A percentile compares a stretch with the other conserved stretches of the same genome.
Conservation (phyloP, 2,329 filamentous ascomycete species). For the Fusarium concolor region DNA sequence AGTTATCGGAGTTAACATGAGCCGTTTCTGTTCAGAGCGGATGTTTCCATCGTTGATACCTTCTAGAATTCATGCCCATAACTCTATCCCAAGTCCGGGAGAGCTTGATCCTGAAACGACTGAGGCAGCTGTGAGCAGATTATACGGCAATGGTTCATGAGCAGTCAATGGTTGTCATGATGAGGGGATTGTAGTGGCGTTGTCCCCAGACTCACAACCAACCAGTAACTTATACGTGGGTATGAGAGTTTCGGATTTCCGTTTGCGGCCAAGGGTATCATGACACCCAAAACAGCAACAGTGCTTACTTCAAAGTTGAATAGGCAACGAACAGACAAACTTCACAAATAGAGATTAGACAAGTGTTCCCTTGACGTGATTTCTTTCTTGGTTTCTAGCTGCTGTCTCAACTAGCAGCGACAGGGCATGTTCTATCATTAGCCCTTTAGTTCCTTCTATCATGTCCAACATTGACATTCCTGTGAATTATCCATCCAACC, state of each 20-base stretch:
- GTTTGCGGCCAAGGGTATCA: slow-evolving; percentile 31
- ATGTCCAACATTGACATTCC: slow-evolving; percentile 18
- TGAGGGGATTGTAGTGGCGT: slow-evolving; percentile 17
- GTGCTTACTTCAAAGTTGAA: not conserved
- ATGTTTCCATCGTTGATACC: not conserved
- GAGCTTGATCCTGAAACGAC: not conserved
- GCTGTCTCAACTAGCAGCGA: slow-evolving; percentile 40
- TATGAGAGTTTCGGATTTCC: slow-evolving; percentile 31
- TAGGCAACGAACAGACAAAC: not conserved
- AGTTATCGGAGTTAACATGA: not conserved
- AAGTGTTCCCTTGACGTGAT: slow-evolving; percentile 29
- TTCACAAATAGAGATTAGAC: not conserved
- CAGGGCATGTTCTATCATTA: slow-evolving; percentile 35
- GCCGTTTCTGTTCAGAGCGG: not conserved
- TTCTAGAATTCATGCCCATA: slow-evolving; percentile 1
- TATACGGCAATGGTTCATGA: not conserved
- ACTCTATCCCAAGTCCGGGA: not conserved
- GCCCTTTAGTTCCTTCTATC: slow-evolving; percentile 14
- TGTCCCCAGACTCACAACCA: not conserved
- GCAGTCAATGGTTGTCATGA: slow-evolving; percentile 10
- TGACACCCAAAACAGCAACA: slow-evolving; percentile 10
- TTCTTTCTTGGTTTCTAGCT: slow-evolving; percentile 46
- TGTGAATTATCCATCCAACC: slow-evolving; percentile 33
- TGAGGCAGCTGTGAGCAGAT: not conserved
- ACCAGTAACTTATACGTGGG: not conserved